Percentiles rank a stretch among this genome's conserved stretches.
phyloP scores from a whole-genome alignment of 2,329 filamentous ascomycete species.

The Sporothrix luriei region DNA sequence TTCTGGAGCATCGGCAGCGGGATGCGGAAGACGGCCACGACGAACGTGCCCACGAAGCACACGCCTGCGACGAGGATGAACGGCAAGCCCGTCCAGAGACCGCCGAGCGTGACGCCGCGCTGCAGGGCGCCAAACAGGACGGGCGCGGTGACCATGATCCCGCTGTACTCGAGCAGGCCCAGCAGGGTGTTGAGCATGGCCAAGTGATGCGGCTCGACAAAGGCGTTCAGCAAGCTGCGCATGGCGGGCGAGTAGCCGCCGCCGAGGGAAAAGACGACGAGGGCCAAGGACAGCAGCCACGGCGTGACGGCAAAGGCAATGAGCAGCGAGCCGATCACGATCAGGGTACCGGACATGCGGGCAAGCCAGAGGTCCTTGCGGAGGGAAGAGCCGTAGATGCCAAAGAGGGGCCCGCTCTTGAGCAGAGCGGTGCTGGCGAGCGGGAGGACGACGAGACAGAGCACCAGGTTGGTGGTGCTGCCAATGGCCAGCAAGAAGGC shows the following conservation, averaged over 20 bases:
- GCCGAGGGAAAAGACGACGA: constrained; percentile 53
- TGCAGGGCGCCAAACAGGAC: constrained; percentile 52
- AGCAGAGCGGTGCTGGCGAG: constrained; percentile 40
- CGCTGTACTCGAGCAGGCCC: constrained; percentile 53
- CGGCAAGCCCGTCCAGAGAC: constrained; percentile 54
- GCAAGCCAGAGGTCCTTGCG: constrained; percentile 48
- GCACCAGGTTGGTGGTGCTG: constrained; percentile 45
- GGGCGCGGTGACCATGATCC: constrained; percentile 52
- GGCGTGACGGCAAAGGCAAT: constrained; percentile 45
- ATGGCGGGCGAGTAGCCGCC: constrained; percentile 49
- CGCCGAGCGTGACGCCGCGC: constrained; percentile 51
- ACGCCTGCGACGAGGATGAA: constrained; percentile 48
- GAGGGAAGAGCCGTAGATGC: constrained; percentile 40
- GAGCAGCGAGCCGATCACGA: constrained; percentile 44
- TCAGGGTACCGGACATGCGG: constrained; percentile 43
- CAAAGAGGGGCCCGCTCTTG: constrained; percentile 36
- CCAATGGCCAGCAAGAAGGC: constrained; percentile 49
- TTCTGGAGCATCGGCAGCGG: constrained; percentile 28
- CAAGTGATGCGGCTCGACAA: constrained; percentile 58
- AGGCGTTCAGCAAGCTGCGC: constrained; percentile 55
- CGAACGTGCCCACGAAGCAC: constrained; percentile 39
- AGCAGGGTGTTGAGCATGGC: constrained; percentile 58
- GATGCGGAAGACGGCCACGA: constrained; percentile 42
- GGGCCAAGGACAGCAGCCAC: constrained; percentile 43
- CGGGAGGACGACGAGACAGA: constrained; percentile 48